Evolutionary conservation across 2,329 filamentous ascomycete genomes (phyloP), one percentile per base, ranked within the genome.

Genomic region (Trichoderma sp.): DNA sequence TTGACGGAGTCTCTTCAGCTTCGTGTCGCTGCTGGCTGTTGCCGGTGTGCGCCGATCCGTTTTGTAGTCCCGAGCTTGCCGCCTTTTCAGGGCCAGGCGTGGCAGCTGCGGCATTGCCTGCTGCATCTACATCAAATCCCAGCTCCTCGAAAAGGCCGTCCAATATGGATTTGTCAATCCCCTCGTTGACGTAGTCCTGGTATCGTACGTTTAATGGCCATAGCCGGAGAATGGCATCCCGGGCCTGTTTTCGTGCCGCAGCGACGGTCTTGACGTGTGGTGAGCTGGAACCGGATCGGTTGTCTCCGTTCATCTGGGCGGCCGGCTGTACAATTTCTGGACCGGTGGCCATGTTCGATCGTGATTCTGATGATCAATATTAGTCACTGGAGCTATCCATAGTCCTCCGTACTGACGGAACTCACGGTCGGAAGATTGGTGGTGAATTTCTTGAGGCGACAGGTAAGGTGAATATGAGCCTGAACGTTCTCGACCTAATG

Each of bases 111-210:
- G 44, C n/a, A n/a, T 28, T 34, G 17, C 14, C 15, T 17, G 21
- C 34, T 21, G 14, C 21, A 24, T 30, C 51, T 7, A 80, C 78
- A 39, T 83, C 81, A 4, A 93, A 80, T 3, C 88, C 87, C 3
- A 95, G 78, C 21, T 92, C 88, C 28, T 82, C 78, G 71, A 93
- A 95, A 1, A 95, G 80, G 34, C 79, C 75, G 64, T 82, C 83
- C 43, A 96, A 77, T 12, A 92, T 73, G 1, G 76, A 75, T 43
- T 84, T 81, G 69, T 93, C 85, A 48, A 94, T 82, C 0, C 91
- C 90, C 74, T 94, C 90, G 12, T 87, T 82, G 14, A 93, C 79
- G 64, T 94, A 88, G 66, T 91, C 84, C 63, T 89, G 83, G 72
- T 89, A 96, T 21, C 86, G 86, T 65, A 96, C 86, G 56, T 91